Evolutionary conservation across 2,329 filamentous ascomycete genomes (phyloP).

Genomic region (Endocalyx cinctus): DNA sequence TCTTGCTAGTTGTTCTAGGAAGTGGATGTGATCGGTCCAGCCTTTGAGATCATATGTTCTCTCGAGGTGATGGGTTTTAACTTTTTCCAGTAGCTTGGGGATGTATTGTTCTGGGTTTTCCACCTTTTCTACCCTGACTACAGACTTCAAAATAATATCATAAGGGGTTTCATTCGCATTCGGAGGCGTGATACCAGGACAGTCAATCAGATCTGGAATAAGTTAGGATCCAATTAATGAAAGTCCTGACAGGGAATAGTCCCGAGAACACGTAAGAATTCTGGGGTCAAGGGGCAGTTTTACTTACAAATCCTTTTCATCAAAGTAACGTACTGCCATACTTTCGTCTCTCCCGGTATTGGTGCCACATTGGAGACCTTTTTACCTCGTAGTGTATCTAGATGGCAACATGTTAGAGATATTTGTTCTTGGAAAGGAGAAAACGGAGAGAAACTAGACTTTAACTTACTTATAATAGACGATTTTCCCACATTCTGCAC

Average conservation of each 20-base stretch:
- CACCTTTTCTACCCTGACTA: slow-evolving; percentile 92
- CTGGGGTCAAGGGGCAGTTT: no score
- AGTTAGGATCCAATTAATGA: no score
- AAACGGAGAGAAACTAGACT: neutral
- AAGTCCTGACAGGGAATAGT: no score
- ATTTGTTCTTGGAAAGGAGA: no score
- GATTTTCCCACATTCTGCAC: slow-evolving; percentile 98
- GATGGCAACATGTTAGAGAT: neutral
- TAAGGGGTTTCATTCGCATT: slow-evolving; percentile 78
- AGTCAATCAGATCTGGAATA: slow-evolving; percentile 33
- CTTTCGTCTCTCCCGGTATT: slow-evolving; percentile 94
- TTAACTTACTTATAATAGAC: slow-evolving; percentile 68
- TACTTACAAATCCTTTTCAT: slow-evolving; percentile 90
- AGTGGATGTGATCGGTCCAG: slow-evolving; percentile 72
- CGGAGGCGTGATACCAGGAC: slow-evolving; percentile 91
- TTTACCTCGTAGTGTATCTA: slow-evolving; percentile 83
- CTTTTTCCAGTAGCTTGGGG: slow-evolving; percentile 70
- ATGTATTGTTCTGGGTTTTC: slow-evolving; percentile 97
- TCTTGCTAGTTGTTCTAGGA: slow-evolving; percentile 80
- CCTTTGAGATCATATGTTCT: slow-evolving; percentile 86
- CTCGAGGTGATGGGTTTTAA: slow-evolving; percentile 84
- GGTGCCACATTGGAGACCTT: slow-evolving; percentile 91
- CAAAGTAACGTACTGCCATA: slow-evolving; percentile 95
- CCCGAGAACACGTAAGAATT: no score
- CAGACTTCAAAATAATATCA: slow-evolving; percentile 84